A percentile compares a stretch with the other conserved stretches of the same genome.
phyloP scores from a whole-genome alignment of 306 rosid genomes.

The Astragalus membranaceus region DNA sequence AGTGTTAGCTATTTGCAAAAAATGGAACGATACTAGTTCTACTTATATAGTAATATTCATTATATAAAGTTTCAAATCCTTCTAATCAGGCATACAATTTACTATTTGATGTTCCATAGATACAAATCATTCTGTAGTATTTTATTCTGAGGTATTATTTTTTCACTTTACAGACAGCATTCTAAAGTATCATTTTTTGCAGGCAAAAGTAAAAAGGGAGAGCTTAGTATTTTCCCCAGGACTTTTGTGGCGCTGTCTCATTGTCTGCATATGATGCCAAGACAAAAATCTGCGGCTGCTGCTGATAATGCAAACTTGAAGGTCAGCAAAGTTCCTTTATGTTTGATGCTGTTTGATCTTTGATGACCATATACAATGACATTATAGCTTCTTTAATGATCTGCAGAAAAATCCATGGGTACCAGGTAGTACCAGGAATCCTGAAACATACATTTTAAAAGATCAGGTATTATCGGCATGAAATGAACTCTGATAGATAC shows the following conservation, averaged over 20 bases:
- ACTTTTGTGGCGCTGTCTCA: constrained; percentile 59
- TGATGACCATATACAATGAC: constrained; percentile 3
- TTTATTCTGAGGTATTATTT: neutral
- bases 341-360: constrained; percentile 11
- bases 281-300: constrained; percentile 55
- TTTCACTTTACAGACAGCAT: neutral
- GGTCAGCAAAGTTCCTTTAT: constrained; percentile 38
- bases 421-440: constrained; percentile 81
- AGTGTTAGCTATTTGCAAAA: neutral
- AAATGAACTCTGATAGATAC: neutral
- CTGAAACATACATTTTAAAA: constrained; percentile 63
- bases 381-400: neutral
- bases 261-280: constrained; percentile 87
- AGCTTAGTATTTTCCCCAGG: constrained; percentile 75
- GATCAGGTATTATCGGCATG: constrained; percentile 40
- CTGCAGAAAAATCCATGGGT: constrained; percentile 57
- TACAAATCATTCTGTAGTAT: neutral
- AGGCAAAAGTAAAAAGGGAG: constrained; percentile 93
- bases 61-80: neutral
- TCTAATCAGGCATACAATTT: neutral
- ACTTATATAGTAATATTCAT: neutral
- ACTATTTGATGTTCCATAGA: neutral
- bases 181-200: constrained; percentile 26
- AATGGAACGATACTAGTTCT: neutral
- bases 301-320: constrained; percentile 51